Evolutionary conservation across 1,139 yeast genomes (phyloP).

Genomic region (Yamadazyma friedrichii): DNA sequence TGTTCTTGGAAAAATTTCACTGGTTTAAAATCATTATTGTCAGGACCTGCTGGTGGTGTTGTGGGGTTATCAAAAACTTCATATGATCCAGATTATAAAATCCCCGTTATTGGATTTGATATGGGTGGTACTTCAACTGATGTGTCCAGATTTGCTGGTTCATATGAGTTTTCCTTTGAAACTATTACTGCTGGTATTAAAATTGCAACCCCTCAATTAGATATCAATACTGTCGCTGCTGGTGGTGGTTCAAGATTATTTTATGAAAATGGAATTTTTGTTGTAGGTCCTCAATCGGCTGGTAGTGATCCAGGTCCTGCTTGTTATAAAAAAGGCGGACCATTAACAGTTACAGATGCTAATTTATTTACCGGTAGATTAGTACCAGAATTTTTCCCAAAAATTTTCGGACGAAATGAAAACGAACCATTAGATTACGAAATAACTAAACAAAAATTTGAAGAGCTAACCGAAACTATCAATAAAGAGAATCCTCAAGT

Average conservation of each 20-base stretch:
- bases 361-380: slow-evolving; percentile 51
- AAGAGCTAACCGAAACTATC: slow-evolving; percentile 36
- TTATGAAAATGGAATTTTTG: slow-evolving; percentile 51
- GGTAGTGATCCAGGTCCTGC: slow-evolving; percentile 62
- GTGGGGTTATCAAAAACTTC: slow-evolving; percentile 55
- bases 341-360: slow-evolving; percentile 56
- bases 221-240: slow-evolving; percentile 59
- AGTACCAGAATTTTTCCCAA: slow-evolving; percentile 49
- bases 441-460: slow-evolving; percentile 36
- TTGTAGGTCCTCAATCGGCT: slow-evolving; percentile 57
- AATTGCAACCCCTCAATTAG: slow-evolving; percentile 56
- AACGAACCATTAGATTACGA: slow-evolving; percentile 46
- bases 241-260: slow-evolving; percentile 56
- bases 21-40: slow-evolving; percentile 50
- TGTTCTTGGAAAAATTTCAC: slow-evolving; percentile 47
- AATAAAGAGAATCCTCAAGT: slow-evolving; percentile 33
- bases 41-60: slow-evolving; percentile 64
- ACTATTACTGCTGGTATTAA: slow-evolving; percentile 55
- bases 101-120: slow-evolving; percentile 55
- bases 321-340: slow-evolving; percentile 57
- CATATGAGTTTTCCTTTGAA: slow-evolving; percentile 51
- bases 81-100: slow-evolving; percentile 34
- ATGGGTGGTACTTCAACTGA: slow-evolving; percentile 66
- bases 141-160: slow-evolving; percentile 47
- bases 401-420: slow-evolving; percentile 53